Conservation (phyloP, 495 filamentous ascomycete genomes). For the Xylaria acuta region DNA sequence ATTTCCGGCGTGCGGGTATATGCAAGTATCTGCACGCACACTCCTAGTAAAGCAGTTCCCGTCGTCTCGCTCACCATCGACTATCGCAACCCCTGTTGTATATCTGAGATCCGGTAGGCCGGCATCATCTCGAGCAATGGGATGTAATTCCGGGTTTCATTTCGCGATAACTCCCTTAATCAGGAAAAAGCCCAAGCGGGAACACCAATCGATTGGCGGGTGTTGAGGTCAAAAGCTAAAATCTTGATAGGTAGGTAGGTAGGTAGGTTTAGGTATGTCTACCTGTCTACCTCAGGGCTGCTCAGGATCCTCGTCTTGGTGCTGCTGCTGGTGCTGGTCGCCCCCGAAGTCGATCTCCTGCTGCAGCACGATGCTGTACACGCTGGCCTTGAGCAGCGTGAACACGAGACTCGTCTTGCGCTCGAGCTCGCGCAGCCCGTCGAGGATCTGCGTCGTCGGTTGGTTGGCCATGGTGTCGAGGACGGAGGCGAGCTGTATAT, state of each 20-base stretch:
- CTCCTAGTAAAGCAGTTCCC: background rate
- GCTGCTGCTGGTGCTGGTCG: conserved; percentile 53
- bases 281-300: background rate
- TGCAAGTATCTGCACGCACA: background rate
- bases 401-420: conserved; percentile 93
- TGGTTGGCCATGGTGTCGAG: conserved; percentile 66
- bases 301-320: conserved; percentile 18
- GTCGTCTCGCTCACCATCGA: background rate
- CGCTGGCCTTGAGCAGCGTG: conserved; percentile 94
- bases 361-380: conserved; percentile 97
- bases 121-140: background rate
- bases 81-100: background rate
- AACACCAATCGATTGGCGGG: background rate
- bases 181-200: background rate
- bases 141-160: background rate
- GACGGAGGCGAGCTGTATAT: conserved; percentile 61
- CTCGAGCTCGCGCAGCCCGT: conserved; percentile 86
- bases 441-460: conserved; percentile 75
- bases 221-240: background rate
- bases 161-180: background rate
- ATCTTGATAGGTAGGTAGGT: background rate
- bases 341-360: conserved; percentile 81
- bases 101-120: background rate
- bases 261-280: background rate
- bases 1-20: too few relatives aligned